A percentile compares a stretch with the other conserved stretches of the same genome.
Evolutionary conservation across 495 filamentous ascomycete species (phyloP).

Genomic region (Penicillium turbatum): DNA sequence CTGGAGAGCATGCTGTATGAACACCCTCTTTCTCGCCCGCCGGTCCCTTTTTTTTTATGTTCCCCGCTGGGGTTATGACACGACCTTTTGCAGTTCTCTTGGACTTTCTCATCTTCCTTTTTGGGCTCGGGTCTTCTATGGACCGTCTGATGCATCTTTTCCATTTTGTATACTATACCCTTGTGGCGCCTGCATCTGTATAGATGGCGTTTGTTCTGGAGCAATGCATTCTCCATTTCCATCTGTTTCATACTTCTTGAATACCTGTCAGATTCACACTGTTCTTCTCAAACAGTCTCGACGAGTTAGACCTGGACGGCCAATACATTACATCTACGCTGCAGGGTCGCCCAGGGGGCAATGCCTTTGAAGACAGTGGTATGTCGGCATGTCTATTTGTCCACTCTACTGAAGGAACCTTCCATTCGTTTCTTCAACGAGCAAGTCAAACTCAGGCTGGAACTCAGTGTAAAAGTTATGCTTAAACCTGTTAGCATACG

Average conservation of each 20-base stretch:
- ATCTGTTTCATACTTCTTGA: constrained; percentile 18
- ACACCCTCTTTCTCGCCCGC: not conserved
- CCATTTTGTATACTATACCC: constrained; percentile 41
- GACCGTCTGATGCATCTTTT: not conserved
- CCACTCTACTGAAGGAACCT: constrained; percentile 30
- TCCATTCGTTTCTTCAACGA: constrained; percentile 45
- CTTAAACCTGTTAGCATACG: constrained; percentile 18
- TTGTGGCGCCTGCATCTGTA: constrained; percentile 34
- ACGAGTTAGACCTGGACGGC: not conserved
- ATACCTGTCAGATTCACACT: constrained; percentile 1
- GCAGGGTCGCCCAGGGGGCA: too few species aligned
- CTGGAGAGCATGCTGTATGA: constrained; percentile 38
- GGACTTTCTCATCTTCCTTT: constrained; percentile 5
- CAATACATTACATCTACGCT: constrained; percentile 10
- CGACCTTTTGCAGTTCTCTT: not conserved
- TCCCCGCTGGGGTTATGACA: constrained; percentile 3
- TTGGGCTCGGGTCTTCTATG: not conserved
- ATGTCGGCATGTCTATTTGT: too few species aligned
- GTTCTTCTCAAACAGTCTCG: not conserved
- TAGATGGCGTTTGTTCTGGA: constrained; percentile 37
- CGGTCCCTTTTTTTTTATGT: not conserved
- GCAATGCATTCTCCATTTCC: constrained; percentile 17
- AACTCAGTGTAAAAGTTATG: constrained; percentile 46
- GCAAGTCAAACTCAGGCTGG: constrained; percentile 42
- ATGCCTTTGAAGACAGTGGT: too few species aligned